Evolutionary conservation across 495 filamentous ascomycete genomes (phyloP), one percentile per base, ranked within the genome.

Genomic region (Penicillium subrubescens): DNA sequence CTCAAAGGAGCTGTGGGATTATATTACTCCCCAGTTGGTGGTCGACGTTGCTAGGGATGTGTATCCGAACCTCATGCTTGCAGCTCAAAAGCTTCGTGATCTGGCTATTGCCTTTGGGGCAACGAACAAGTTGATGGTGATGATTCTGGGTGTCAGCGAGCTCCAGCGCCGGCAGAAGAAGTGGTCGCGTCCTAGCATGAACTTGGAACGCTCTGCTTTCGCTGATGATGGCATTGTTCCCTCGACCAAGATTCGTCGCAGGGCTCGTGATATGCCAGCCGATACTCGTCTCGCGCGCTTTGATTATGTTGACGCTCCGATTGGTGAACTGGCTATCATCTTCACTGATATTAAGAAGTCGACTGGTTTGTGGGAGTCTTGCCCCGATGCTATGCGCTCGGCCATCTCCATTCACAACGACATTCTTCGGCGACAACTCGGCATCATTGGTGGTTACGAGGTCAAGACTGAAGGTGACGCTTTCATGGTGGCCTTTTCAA

Each of bases 341-440:
- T 99, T 99, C 75, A 99, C 95, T 0, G 95, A 99, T 81, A 99
- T 99, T 84, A 99, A 99, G 77, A 96, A 93, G 75, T 97, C 94
- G 2, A 99, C 95, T 2, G 84, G 92, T 41, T 80, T 99, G n/a
- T 99, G 95, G 95, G 95, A 99, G 75, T 92, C 88, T 10, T 95
- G 92, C 71, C 93, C 94, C 3, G 88, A 90, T 50, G 92, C 96
- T 8, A 99, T 99, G 95, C 85, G 92, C 60, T 92, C 93, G 10
- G 92, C 93, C 54, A 98, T 98, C 73, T 94, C 92, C 74, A 89
- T 95, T 58, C 95, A 99, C 79, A 98, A 99, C 71, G 91, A 94
- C 67, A 86, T 97, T 19, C 93, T 99, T 86, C 91, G 95, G 46
- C 88, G 96, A 33, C 94, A 97, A 69, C 83, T 99, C 59, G 88